Conservation (phyloP, 2,329 filamentous ascomycete genomes). For the Harringtonia aguacate region DNA sequence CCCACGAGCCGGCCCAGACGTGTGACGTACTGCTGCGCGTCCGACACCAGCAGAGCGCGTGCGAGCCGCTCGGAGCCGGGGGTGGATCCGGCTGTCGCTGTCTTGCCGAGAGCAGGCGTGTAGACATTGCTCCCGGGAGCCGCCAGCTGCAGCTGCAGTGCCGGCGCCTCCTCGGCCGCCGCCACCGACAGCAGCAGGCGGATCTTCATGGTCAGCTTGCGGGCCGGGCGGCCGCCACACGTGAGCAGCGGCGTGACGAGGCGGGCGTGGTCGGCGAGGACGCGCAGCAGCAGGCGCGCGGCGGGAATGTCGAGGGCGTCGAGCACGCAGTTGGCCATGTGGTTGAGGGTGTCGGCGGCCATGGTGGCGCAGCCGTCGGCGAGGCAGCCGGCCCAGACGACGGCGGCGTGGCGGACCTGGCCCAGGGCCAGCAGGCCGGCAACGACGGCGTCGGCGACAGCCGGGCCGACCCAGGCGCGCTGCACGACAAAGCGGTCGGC, state of each 20-base stretch:
- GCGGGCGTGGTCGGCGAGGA: slow-evolving; percentile 16
- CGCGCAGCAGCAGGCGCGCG: slow-evolving; percentile 23
- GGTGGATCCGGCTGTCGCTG: not conserved
- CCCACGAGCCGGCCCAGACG: slow-evolving; percentile 4
- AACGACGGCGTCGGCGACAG: slow-evolving; percentile 34
- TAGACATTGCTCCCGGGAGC: not conserved
- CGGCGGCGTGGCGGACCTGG: slow-evolving; percentile 31
- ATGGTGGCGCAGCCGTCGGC: slow-evolving; percentile 22
- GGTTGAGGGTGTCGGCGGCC: slow-evolving; percentile 26
- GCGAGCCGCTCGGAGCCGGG: not conserved
- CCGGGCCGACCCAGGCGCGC: slow-evolving; percentile 25
- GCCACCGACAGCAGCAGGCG: slow-evolving; percentile 9
- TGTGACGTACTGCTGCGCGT: slow-evolving; percentile 6
- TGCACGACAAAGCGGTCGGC: slow-evolving; percentile 27
- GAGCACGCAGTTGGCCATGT: slow-evolving; percentile 31
- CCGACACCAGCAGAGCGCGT: slow-evolving; percentile 6
- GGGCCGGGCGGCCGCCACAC: slow-evolving; percentile 2
- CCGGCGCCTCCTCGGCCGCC: slow-evolving; percentile 1
- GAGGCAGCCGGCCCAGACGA: slow-evolving; percentile 22
- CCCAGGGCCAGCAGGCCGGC: slow-evolving; percentile 36
- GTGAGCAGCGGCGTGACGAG: slow-evolving; percentile 11
- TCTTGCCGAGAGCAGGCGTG: not conserved
- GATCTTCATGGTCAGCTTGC: slow-evolving; percentile 8
- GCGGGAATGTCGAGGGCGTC: slow-evolving; percentile 24
- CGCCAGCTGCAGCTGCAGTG: not conserved